Evolutionary conservation across 2,329 filamentous ascomycete species (phyloP).

Genomic region (Simplicillium sp.): DNA sequence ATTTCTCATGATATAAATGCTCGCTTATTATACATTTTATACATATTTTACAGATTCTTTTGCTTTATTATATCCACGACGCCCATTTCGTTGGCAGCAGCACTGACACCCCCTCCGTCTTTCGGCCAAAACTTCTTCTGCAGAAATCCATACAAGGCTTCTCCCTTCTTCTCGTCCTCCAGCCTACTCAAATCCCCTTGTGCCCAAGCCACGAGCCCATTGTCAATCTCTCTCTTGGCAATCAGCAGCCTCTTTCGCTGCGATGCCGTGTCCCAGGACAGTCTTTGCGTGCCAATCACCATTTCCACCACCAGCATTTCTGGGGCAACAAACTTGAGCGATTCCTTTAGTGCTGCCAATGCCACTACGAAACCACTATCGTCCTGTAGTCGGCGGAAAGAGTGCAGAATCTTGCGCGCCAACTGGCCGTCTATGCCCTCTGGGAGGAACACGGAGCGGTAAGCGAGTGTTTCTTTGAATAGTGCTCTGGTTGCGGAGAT

Average conservation of each 20-base stretch:
- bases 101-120: conserved; percentile 19
- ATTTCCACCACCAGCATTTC: conserved; percentile 38
- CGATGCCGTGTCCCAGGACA: conserved; percentile 30
- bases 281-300: conserved; percentile 31
- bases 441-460: conserved; percentile 32
- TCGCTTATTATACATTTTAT: no score
- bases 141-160: conserved; percentile 33
- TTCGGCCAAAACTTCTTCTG: conserved; percentile 20
- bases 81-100: conserved; percentile 28
- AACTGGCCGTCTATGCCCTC: conserved; percentile 35
- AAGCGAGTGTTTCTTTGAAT: conserved; percentile 40
- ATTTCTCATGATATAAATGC: conserved; percentile 6
- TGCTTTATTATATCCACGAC: conserved; percentile 18
- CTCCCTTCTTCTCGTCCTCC: conserved; percentile 22
- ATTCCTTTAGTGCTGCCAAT: conserved; percentile 29
- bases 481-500: conserved; percentile 26
- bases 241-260: conserved; percentile 30
- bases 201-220: conserved; percentile 19
- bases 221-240: conserved; percentile 32
- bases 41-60: not conserved
- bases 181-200: conserved; percentile 22
- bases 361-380: conserved; percentile 34
- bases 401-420: conserved; percentile 39
- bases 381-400: conserved; percentile 37
- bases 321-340: conserved; percentile 33